Base-by-base conservation (phyloP, 2,329 filamentous ascomycete genomes). In the Trichoderma cornu-damae region DNA sequence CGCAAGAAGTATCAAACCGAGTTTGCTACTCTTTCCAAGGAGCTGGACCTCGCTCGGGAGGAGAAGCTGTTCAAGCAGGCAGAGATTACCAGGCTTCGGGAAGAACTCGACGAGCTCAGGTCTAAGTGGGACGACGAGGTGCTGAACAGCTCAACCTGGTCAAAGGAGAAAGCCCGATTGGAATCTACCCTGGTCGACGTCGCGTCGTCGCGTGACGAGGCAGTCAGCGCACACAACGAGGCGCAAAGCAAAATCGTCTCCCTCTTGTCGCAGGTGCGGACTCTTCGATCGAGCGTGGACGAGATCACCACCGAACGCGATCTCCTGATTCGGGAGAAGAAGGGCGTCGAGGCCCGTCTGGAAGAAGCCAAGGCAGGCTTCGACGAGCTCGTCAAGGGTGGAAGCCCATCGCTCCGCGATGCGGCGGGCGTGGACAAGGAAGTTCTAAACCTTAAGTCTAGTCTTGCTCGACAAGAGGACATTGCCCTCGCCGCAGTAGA, bases 61-160 rank as follows among this genome's bases (percentile, higher is more conserved):
- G 93, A 95, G 73, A 85, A 79, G 79, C 88, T 78, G 74, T 96
- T 77, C 81, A 93, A 81, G 82, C 90, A 94, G 64, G 84, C 88
- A 34, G 92, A 96, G 72, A 95, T 93, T 62, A 83, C 87, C 14
- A 86, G 90, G 43, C 80, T 99, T 53, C 87, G 93, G n/a, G 93
- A 97, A 69, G 94, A 99, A 73, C 84, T 97, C 22, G 94, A 99
- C 66, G 91, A 96, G 66, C 81, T 97, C 59, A 86, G 94, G 63
- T 91, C 87, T 64, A 97, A 97, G 75, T 97, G 94, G 93, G 94
- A 99, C 67, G 90, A 97, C 66, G 93, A 99, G 73, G 90, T 97
- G 9, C 83, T 97, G 65, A 97, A 97, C 75, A 96, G 90, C 72
- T 96, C 91, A 14, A 96, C 93, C 0, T 97, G 94, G 92, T 92